phyloP scores from a whole-genome alignment of 1,139 yeast genomes.

The Debaryomyces coudertii region DNA sequence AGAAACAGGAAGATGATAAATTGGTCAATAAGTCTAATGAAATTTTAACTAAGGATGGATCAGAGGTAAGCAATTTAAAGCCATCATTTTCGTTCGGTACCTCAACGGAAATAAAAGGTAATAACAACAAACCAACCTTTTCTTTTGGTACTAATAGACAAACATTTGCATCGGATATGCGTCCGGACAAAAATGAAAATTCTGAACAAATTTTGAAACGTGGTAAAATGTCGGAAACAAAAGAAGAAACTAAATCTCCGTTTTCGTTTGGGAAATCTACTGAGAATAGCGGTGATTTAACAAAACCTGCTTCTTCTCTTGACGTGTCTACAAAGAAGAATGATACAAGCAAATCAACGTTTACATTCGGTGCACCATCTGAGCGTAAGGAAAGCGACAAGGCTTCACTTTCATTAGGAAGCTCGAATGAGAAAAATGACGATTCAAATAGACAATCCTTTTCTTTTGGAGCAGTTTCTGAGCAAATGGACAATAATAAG shows the following conservation, averaged over 20 bases:
- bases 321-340: conserved; percentile 7
- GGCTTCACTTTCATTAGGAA: neutral
- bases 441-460: neutral
- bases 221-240: neutral
- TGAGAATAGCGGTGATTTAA: neutral
- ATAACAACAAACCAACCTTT: conserved; percentile 14
- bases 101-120: conserved; percentile 9
- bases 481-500: neutral
- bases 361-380: neutral
- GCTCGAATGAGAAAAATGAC: neutral
- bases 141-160: conserved; percentile 14
- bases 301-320: conserved; percentile 2
- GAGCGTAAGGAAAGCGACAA: neutral
- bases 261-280: conserved; percentile 5
- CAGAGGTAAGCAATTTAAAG: conserved; percentile 3
- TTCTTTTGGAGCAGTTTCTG: neutral
- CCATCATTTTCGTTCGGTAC: conserved; percentile 15
- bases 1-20: conserved; percentile 21
- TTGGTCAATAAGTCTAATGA: conserved; percentile 11
- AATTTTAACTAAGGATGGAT: neutral
- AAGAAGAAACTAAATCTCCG: conserved; percentile 5
- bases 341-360: neutral
- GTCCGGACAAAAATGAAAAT: neutral
- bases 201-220: neutral
- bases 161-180: too few species aligned